Percentiles rank a stretch among this genome's conserved stretches.
phyloP scores from a whole-genome alignment of 2,329 filamentous ascomycete species.

The Erysiphe neolycopersici region DNA sequence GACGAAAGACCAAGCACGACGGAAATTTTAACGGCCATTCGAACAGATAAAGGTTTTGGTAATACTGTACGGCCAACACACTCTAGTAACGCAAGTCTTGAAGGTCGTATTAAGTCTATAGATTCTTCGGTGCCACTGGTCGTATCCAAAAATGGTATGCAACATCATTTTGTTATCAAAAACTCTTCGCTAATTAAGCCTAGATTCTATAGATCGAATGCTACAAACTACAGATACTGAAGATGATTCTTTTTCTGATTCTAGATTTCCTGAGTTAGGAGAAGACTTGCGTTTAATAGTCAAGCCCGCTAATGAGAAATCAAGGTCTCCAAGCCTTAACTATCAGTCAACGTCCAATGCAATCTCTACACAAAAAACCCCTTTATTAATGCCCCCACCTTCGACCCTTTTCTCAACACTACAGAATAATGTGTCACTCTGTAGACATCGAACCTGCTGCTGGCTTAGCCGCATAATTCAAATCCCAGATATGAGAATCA shows the following conservation, averaged over 20 bases:
- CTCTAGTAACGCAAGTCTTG: constrained; percentile 7
- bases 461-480: constrained; percentile 13
- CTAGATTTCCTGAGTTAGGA: constrained; percentile 4
- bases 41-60: constrained; percentile 12
- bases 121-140: constrained; percentile 11
- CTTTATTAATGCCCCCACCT: constrained; percentile 18
- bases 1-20: constrained; percentile 54
- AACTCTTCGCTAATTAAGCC: constrained; percentile 1
- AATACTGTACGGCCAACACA: constrained; percentile 8
- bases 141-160: constrained; percentile 9
- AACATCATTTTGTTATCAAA: neutral
- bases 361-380: constrained; percentile 9
- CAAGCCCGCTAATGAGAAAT: constrained; percentile 3
- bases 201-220: constrained; percentile 9
- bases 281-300: constrained; percentile 5
- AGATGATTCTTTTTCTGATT: constrained; percentile 6
- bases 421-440: constrained; percentile 8
- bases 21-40: constrained; percentile 36
- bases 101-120: constrained; percentile 11
- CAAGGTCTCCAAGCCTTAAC: neutral
- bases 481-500: constrained; percentile 17
- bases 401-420: constrained; percentile 12
- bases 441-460: constrained; percentile 14
- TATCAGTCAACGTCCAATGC: neutral
- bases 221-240: constrained; percentile 11